These are phyloP conservation scores for Penstemon eatonii DNA, from an alignment of 257 asterid genomes.

Conservation along the genomic window DNA sequence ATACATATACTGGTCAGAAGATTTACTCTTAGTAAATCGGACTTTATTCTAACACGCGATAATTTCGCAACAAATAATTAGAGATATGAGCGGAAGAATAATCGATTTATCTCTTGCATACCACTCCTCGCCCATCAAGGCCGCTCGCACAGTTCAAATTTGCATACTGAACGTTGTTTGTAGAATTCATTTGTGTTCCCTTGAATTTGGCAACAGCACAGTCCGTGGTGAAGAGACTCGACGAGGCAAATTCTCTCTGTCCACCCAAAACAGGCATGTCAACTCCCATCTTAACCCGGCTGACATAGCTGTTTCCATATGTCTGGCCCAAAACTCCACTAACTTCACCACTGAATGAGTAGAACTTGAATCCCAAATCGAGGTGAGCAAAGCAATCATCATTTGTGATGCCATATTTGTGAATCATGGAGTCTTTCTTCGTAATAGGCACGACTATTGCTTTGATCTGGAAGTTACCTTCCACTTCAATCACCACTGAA, in stretches of 20 bases:
- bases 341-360: slow-evolving; percentile 58
- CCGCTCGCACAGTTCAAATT: slow-evolving; percentile 58
- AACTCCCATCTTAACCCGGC: slow-evolving; percentile 76
- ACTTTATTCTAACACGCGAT: slow-evolving; percentile 30
- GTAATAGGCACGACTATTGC: slow-evolving; percentile 76
- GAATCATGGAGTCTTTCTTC: slow-evolving; percentile 53
- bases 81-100: not conserved
- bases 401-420: slow-evolving; percentile 61
- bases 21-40: slow-evolving; percentile 21
- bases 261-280: slow-evolving; percentile 92
- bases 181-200: slow-evolving; percentile 27
- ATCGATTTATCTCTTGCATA: slow-evolving; percentile 57
- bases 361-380: slow-evolving; percentile 74
- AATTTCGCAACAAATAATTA: slow-evolving; percentile 1
- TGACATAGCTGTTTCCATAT: slow-evolving; percentile 56
- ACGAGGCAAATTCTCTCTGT: slow-evolving; percentile 52
- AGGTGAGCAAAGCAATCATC: slow-evolving; percentile 87
- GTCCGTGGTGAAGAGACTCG: slow-evolving; percentile 63
- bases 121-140: slow-evolving; percentile 62
- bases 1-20: slow-evolving; percentile 10
- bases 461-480: slow-evolving; percentile 70
- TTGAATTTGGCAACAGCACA: slow-evolving; percentile 64
- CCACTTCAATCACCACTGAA: slow-evolving; percentile 55
- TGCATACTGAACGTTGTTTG: slow-evolving; percentile 32
- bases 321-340: slow-evolving; percentile 81